These are phyloP conservation scores for Acephala macrosclerotiorum DNA, from an alignment of 2,329 filamentous ascomycete genomes.

Conservation along the genomic window DNA sequence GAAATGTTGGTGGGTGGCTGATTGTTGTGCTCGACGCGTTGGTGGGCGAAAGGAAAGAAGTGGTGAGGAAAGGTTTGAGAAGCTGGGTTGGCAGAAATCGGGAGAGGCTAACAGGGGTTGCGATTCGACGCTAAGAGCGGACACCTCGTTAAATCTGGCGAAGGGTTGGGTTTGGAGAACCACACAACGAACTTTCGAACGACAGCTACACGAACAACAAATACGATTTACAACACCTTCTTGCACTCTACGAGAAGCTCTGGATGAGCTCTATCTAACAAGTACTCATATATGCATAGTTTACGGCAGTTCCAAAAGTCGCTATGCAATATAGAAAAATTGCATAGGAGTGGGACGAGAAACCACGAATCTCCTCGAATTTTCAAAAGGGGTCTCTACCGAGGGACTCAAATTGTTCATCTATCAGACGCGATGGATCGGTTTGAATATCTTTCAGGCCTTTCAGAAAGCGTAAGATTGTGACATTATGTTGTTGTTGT, in stretches of 20 bases:
- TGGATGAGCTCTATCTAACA: constrained; percentile 47
- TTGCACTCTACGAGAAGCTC: constrained; percentile 71
- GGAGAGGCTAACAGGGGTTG: not conserved
- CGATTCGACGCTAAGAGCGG: constrained; percentile 12
- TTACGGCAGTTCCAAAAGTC: not conserved
- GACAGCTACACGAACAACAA: constrained; percentile 37
- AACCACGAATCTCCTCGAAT: constrained; percentile 9
- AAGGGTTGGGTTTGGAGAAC: not conserved
- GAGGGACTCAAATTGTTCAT: not conserved
- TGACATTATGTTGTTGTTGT: not conserved
- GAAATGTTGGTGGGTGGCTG: constrained; percentile 37
- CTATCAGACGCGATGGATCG: not conserved
- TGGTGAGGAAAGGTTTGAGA: constrained; percentile 44
- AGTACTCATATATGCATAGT: constrained; percentile 45
- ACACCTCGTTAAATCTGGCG: constrained; percentile 9
- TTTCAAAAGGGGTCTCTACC: not conserved
- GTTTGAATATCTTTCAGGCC: not conserved
- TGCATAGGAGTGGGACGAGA: not conserved
- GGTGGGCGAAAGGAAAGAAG: constrained; percentile 38
- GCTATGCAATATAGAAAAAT: not conserved
- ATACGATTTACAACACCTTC: constrained; percentile 56
- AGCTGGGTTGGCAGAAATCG: constrained; percentile 12
- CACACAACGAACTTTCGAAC: constrained; percentile 41
- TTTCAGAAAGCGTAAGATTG: not conserved
- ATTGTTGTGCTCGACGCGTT: constrained; percentile 36